Base-by-base conservation (phyloP, 805 yeast genomes). In the Nakazawaea anatomiae region DNA sequence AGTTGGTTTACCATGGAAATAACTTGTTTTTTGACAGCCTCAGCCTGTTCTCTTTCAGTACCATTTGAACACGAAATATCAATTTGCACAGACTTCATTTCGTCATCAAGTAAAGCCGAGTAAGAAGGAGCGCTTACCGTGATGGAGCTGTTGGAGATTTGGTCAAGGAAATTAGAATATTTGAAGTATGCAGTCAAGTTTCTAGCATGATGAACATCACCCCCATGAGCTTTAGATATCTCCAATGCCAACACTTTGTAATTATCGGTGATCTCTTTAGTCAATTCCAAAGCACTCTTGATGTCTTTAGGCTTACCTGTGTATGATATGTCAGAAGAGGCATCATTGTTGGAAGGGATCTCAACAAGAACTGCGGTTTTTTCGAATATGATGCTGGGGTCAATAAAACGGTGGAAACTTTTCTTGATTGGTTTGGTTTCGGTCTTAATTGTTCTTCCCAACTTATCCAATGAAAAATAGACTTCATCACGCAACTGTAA, bases 211-310 rank as follows among this genome's bases (percentile, higher is more conserved):
- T 71, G 65, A 48, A 79, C 62, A 62, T 88, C 80, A 56, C 87
- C 88, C 60, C 89, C 87, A 65, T 94, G 97, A 32, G 98, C 96
- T 67, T 80, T 85, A 9, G 95, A 82, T 66, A 94, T 83, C 60
- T 90, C 96, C 61, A 94, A 74, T 36, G 81, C 69, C 56, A 83
- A 89, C 40, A 84, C 79, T 51, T 75, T 71, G 62, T 75, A 81
- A 50, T 79, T 74, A 45, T 82, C 72, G 35, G 94, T 79, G 41
- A 80, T 72, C 46, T 74, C 64, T 65, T 83, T 78, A 12, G 92
- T 88, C 53, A 68, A 70, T 31, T 72, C 73, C 54, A 85, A 72
- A 18, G 97, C 97, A 14, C 71, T 69, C 10, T 74, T 60, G 47
- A 91, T 76, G 50, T 79, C 74, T 11, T 65, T 61, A 51, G 65